phyloP scores from a whole-genome alignment of 768 basidiomycete genomes.

The Mycena amicta region DNA sequence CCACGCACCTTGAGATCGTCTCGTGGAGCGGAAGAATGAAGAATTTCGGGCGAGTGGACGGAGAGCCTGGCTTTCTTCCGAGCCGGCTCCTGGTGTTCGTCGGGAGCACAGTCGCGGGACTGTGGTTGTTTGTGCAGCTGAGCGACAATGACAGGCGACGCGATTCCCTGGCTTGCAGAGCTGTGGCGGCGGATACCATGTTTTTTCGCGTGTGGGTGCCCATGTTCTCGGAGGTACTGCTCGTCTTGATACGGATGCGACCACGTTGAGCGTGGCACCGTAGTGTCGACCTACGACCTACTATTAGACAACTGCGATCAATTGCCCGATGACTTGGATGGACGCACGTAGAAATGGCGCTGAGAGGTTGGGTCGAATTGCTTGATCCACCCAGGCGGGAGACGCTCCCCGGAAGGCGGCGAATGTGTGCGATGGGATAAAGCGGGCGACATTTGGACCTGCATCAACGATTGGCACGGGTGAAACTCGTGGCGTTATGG shows the following conservation, averaged over 20 bases:
- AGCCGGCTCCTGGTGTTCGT: conserved; percentile 9
- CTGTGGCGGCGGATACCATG: conserved; percentile 19
- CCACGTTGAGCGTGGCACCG: conserved; percentile 18
- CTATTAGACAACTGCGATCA: too few relatives aligned
- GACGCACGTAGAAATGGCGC: conserved; percentile 19
- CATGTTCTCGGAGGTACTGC: conserved; percentile 20
- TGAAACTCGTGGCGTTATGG: too few relatives aligned
- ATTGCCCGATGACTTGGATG: too few relatives aligned
- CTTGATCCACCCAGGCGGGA: conserved; percentile 22
- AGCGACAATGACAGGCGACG: conserved; percentile 18
- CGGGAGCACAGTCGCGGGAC: background rate
- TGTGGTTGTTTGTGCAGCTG: conserved; percentile 4
- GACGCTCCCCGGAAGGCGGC: too few relatives aligned
- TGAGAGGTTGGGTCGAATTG: conserved; percentile 17
- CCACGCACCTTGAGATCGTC: conserved; percentile 15
- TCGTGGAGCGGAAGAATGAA: background rate
- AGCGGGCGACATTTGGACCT: background rate
- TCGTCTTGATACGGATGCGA: conserved; percentile 20
- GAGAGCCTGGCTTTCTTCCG: conserved; percentile 9
- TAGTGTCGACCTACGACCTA: conserved; percentile 18
- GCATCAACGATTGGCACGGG: too few relatives aligned
- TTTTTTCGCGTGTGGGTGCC: conserved; percentile 6
- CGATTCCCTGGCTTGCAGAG: conserved; percentile 20
- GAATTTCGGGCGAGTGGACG: conserved; percentile 5
- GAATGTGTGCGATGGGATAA: background rate